Evolutionary conservation across 768 basidiomycete genomes (phyloP), one percentile per base, ranked within the genome.

Genomic region (Auriscalpium orientale): DNA sequence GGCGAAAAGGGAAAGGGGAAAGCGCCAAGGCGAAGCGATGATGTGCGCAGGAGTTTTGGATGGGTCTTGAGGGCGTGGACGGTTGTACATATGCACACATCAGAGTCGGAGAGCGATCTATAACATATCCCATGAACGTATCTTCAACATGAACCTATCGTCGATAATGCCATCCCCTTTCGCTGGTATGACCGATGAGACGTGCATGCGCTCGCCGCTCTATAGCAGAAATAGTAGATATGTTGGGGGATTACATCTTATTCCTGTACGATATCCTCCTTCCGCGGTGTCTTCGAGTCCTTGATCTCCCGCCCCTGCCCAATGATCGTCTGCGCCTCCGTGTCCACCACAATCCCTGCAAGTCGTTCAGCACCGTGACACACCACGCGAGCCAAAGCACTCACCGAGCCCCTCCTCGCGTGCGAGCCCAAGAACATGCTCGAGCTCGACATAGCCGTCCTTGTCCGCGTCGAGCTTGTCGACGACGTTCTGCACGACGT

Each of bases 381-480:
- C 5, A 10, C 44, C 16, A 37, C 8, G 3, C 18, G 48, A 43
- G 54, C 46, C 38, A 59, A 44, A 43, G 33, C 1, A 68, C 80
- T 49, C 64, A 87, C 88, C 88, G 21, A 95, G 72, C 13, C 91
- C 91, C 62, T 93, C 90, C 72, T 97, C 90, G 64, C 84, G 80
- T 21, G 95, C 89, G 60, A 95, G 73, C 12, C 88, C 91, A 56
- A 95, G 71, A 37, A 99, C 94, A 66, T 99, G 95, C 70, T 95
- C 91, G 47, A 98, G 79, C 67, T 95, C 91, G 22, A 98, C 94
- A 66, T 84, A 95, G 0, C 95, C 95, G 67, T 98, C 95, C 71
- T 91, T 84, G 72, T 98, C 95, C 10, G 91, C 89, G 68, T 99
- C 97, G 65, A 98, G 74, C 71, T 98, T 98, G 67, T 91, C 84